Evolutionary conservation across 371 early-diverging fungal genomes (phyloP).

Genomic region (Haplosporangium sp.): DNA sequence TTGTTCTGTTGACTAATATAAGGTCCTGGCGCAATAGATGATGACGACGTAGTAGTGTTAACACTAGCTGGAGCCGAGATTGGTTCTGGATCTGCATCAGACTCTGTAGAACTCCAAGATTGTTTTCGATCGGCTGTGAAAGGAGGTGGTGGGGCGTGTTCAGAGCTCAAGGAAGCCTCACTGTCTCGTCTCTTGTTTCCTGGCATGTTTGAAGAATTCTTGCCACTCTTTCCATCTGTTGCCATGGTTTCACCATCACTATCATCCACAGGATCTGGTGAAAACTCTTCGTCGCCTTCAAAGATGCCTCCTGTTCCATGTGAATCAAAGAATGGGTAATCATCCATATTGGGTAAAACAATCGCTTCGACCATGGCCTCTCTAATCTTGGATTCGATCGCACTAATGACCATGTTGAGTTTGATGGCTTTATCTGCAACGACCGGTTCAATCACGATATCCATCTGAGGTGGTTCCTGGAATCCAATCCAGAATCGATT

Average conservation of each 20-base stretch:
- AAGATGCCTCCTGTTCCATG: constrained; percentile 75
- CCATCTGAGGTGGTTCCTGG: constrained; percentile 83
- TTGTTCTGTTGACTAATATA: constrained; percentile 25
- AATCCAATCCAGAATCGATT: constrained; percentile 94
- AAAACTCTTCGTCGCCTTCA: constrained; percentile 60
- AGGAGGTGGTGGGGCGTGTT: constrained; percentile 22
- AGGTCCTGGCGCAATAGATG: constrained; percentile 8
- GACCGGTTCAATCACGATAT: constrained; percentile 86
- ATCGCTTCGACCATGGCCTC: constrained; percentile 85
- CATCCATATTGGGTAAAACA: constrained; percentile 94
- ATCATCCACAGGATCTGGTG: constrained; percentile 25
- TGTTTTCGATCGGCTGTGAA: constrained; percentile 9
- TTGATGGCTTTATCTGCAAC: constrained; percentile 88
- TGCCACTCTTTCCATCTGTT: constrained; percentile 17
- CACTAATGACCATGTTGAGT: constrained; percentile 82
- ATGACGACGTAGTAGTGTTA: constrained; percentile 6
- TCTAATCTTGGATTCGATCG: constrained; percentile 86
- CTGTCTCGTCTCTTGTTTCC: constrained; percentile 29
- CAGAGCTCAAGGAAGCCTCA: constrained; percentile 36
- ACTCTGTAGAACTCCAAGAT: constrained; percentile 54
- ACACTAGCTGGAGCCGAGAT: background rate
- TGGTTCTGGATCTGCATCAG: constrained; percentile 37
- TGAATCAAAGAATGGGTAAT: constrained; percentile 84
- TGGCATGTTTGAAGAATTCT: background rate
- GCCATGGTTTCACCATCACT: constrained; percentile 32